These are phyloP conservation scores for Sporisorium sorghi DNA, from an alignment of 1,284 basidiomycete genomes.

Conservation along the genomic window DNA sequence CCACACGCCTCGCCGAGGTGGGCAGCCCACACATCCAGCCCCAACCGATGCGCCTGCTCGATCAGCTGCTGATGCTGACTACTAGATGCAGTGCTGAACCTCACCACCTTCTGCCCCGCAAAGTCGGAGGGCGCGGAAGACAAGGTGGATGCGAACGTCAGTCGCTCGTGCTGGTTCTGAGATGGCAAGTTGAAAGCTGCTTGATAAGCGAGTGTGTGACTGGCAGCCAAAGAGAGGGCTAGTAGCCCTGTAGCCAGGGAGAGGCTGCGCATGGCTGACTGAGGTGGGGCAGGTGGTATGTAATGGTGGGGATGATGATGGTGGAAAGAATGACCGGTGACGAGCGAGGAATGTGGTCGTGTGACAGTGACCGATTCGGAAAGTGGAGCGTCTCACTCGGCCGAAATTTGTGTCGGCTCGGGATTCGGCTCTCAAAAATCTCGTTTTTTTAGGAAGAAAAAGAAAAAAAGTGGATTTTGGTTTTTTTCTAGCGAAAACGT, in stretches of 20 bases:
- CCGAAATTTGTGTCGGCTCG: constrained; percentile 21
- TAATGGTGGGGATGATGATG: constrained; percentile 4
- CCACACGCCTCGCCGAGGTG: constrained; percentile 22
- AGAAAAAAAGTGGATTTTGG: constrained; percentile 12
- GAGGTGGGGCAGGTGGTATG: not conserved
- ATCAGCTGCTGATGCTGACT: constrained; percentile 18
- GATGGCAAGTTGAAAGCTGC: constrained; percentile 15
- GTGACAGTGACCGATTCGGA: constrained; percentile 8
- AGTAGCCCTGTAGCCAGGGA: constrained; percentile 18
- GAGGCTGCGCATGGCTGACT: constrained; percentile 29
- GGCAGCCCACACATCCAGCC: constrained; percentile 39
- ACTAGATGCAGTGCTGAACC: constrained; percentile 21
- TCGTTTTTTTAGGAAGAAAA: not conserved
- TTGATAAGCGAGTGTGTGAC: constrained; percentile 9
- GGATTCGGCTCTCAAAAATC: constrained; percentile 10
- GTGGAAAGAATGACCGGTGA: not conserved
- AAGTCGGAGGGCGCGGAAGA: constrained; percentile 7
- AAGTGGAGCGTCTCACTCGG: constrained; percentile 12
- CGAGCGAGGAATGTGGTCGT: constrained; percentile 7
- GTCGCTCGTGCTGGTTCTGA: not conserved
- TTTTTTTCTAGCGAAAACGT: not conserved
- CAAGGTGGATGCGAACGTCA: constrained; percentile 21
- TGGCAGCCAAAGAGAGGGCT: constrained; percentile 5
- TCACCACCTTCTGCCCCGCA: constrained; percentile 32
- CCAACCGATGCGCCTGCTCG: constrained; percentile 10